Evolutionary conservation across 768 basidiomycete species (phyloP), one percentile per base, ranked within the genome.

Genomic region (Cystofilobasidium macerans): DNA sequence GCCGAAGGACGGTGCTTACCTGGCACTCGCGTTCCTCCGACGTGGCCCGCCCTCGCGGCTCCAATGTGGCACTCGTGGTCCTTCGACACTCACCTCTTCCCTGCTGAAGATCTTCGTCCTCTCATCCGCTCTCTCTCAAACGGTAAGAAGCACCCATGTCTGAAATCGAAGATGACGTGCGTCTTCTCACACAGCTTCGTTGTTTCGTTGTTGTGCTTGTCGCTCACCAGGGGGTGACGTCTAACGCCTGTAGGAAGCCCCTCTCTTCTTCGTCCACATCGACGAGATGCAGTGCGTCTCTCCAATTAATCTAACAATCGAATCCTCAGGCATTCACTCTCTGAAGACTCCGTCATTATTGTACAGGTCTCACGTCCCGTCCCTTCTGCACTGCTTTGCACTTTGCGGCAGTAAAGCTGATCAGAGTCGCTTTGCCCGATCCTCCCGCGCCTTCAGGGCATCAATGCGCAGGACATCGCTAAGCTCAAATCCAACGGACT

Each of bases 401-500:
- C n/a, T n/a, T n/a, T n/a, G n/a, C n/a, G n/a, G n/a, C n/a, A n/a
- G n/a, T n/a, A n/a, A n/a, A n/a, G n/a, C n/a, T n/a, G n/a, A n/a
- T n/a, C n/a, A n/a, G n/a, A n/a, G 32, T 13, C 26, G 14, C 26
- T n/a, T 1, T 14, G 20, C 36, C 48, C 47, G 26, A 14, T 9
- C 24, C 45, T 22, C 20, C n/a, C 22, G 5, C n/a, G 3, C 61
- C 14, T 14, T 3, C 54, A 68, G 42, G 67, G 67, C 32, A 59
- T 63, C 62, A 63, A 63, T 48, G 67, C 62, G 1, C 61, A 63
- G 38, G 67, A 68, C 30, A 48, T 68, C 24, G 36, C 56, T 20
- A 68, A 68, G 45, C 62, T 68, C 36, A 68, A 68, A n/a, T 54
- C 57, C 2, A 30, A 54, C 8, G 67, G 67, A 6, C 26, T 68